Evolutionary conservation across 441 rosid species (phyloP).

Genomic region (Gossypium davidsonii): DNA sequence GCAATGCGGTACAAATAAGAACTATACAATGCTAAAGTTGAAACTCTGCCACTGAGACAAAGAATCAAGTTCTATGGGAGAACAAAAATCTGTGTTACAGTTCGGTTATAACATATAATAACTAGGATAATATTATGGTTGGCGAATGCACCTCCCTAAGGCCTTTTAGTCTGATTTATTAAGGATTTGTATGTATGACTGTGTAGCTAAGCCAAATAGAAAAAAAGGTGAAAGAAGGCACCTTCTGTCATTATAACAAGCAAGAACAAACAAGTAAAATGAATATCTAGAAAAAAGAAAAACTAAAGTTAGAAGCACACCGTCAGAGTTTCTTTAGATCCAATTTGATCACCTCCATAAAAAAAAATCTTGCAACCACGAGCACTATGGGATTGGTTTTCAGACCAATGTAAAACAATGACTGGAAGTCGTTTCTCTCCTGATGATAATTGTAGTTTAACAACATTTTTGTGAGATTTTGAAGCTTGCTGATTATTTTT

Average conservation of each 20-base stretch:
- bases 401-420: conserved; percentile 48
- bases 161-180: not conserved
- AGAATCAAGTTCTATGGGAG: not conserved
- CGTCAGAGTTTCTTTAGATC: conserved; percentile 59
- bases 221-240: not conserved
- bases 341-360: conserved; percentile 62
- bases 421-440: conserved; percentile 55
- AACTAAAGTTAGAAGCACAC: conserved; percentile 29
- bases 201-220: not conserved
- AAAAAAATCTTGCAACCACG: conserved; percentile 48
- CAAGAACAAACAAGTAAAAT: conserved; percentile 2
- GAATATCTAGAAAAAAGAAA: conserved; percentile 9
- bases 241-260: not conserved
- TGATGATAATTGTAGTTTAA: conserved; percentile 53
- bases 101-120: not conserved
- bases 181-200: not conserved
- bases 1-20: not conserved
- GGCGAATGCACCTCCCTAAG: not conserved
- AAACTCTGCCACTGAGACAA: conserved; percentile 1
- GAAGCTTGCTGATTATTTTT: conserved; percentile 31
- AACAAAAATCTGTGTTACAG: not conserved
- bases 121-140: not conserved
- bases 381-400: conserved; percentile 31
- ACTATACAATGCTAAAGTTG: not conserved
- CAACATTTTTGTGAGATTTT: conserved; percentile 36